Conservation (phyloP, 139 green algal genomes). For the Marvania coccoides region DNA sequence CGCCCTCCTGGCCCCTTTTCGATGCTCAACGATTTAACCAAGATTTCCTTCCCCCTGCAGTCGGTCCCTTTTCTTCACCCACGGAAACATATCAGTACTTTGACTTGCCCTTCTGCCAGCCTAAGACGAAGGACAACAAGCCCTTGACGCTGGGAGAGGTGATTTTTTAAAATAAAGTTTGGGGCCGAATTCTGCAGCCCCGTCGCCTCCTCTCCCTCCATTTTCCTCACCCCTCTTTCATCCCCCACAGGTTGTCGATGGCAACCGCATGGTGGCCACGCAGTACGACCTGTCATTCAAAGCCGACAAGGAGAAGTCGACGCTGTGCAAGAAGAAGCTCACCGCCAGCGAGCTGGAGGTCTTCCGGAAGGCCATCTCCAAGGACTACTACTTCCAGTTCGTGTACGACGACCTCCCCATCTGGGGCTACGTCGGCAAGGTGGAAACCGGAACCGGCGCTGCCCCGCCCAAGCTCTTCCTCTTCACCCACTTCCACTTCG, state of each 20-base stretch:
- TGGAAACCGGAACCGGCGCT: neutral
- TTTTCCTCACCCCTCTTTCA: neutral
- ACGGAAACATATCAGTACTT: constrained; percentile 94
- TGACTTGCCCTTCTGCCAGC: constrained; percentile 85
- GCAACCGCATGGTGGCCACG: constrained; percentile 72
- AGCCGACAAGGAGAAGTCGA: constrained; percentile 65
- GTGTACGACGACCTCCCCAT: constrained; percentile 68
- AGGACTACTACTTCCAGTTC: constrained; percentile 19
- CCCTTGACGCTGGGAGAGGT: constrained; percentile 77
- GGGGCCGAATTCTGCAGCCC: neutral
- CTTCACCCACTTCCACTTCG: constrained; percentile 96
- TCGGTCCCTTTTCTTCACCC: constrained; percentile 10
- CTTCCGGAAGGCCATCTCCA: constrained; percentile 67
- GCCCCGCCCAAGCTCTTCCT: constrained; percentile 46
- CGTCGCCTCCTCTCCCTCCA: neutral
- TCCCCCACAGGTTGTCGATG: constrained; percentile 17
- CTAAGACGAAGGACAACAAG: constrained; percentile 70
- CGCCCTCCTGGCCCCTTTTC: too few relatives aligned
- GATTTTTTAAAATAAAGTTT: constrained; percentile 4
- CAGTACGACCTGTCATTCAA: constrained; percentile 75
- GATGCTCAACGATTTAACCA: too few relatives aligned
- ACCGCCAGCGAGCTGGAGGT: constrained; percentile 65
- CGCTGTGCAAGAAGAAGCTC: constrained; percentile 77
- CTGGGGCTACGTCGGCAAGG: constrained; percentile 89
- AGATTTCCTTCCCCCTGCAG: neutral